Conservation (phyloP, 495 filamentous ascomycete species). For the Pseudomonodictys pantanalensis region DNA sequence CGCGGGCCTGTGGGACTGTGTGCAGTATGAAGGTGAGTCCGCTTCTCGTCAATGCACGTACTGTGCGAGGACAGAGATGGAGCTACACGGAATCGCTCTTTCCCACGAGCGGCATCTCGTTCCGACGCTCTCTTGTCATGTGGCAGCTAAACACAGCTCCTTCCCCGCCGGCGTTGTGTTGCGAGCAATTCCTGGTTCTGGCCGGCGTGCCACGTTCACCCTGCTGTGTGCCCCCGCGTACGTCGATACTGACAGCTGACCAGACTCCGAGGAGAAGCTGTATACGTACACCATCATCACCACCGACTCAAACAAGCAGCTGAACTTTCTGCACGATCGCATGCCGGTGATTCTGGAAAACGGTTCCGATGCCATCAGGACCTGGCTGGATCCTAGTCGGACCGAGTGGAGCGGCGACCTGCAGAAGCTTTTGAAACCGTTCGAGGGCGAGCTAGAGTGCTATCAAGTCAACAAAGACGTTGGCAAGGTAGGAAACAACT, state of each 20-base stretch:
- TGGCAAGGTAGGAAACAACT: slow-evolving; percentile 93
- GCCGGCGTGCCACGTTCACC: slow-evolving; percentile 14
- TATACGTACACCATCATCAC: slow-evolving; percentile 94
- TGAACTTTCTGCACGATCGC: slow-evolving; percentile 83
- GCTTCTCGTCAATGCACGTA: too few relatives aligned
- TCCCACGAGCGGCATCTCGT: too few relatives aligned
- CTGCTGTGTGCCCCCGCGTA: slow-evolving; percentile 1
- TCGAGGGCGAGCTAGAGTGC: slow-evolving; percentile 72
- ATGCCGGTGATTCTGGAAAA: slow-evolving; percentile 94
- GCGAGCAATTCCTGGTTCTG: slow-evolving; percentile 7
- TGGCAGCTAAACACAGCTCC: neutral
- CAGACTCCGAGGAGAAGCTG: slow-evolving; percentile 58
- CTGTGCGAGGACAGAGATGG: too few relatives aligned
- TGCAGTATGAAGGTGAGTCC: slow-evolving; percentile 66
- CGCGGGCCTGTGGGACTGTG: slow-evolving; percentile 90
- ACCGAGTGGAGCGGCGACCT: slow-evolving; percentile 74
- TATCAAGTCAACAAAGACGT: slow-evolving; percentile 88
- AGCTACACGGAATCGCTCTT: too few relatives aligned
- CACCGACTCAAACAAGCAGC: slow-evolving; percentile 72
- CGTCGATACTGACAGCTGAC: neutral
- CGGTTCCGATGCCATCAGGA: slow-evolving; percentile 63
- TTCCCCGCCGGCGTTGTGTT: neutral
- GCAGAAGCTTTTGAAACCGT: slow-evolving; percentile 73
- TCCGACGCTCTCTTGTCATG: neutral
- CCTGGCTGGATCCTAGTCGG: slow-evolving; percentile 75